Conservation (phyloP, 495 filamentous ascomycete genomes). For the Pyrenula massariospora region DNA sequence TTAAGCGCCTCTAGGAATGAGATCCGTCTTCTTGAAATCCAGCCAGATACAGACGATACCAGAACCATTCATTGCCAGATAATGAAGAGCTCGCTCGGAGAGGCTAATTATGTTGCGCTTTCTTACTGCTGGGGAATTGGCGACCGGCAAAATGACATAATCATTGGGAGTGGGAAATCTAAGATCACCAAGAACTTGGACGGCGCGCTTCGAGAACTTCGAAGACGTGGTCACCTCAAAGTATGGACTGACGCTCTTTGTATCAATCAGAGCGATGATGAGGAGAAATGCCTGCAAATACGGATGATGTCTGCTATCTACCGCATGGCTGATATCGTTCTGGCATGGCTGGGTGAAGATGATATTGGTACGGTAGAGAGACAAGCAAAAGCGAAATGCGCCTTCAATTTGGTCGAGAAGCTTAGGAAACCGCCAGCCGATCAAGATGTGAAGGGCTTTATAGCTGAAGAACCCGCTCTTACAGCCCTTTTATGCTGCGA, state of each 20-base stretch:
- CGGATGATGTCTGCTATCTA: not conserved
- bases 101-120: not conserved
- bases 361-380: not conserved
- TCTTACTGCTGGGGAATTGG: not conserved
- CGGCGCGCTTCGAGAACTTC: not conserved
- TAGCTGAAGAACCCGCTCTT: no score
- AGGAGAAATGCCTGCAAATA: not conserved
- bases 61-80: not conserved
- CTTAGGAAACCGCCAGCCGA: not conserved
- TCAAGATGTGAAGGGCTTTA: no score
- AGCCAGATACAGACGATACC: not conserved
- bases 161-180: not conserved
- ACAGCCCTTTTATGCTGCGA: not conserved
- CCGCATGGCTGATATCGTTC: not conserved
- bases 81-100: not conserved
- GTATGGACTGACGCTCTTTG: not conserved
- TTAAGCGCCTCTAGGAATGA: not conserved
- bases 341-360: not conserved
- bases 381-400: not conserved
- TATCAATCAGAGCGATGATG: not conserved
- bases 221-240: not conserved
- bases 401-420: not conserved
- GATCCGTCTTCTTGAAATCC: not conserved
- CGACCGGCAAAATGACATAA: not conserved
- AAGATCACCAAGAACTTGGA: not conserved